Evolutionary conservation across 805 yeast genomes (phyloP), one percentile per base, ranked within the genome.

Genomic region (Teunomyces tritomae): DNA sequence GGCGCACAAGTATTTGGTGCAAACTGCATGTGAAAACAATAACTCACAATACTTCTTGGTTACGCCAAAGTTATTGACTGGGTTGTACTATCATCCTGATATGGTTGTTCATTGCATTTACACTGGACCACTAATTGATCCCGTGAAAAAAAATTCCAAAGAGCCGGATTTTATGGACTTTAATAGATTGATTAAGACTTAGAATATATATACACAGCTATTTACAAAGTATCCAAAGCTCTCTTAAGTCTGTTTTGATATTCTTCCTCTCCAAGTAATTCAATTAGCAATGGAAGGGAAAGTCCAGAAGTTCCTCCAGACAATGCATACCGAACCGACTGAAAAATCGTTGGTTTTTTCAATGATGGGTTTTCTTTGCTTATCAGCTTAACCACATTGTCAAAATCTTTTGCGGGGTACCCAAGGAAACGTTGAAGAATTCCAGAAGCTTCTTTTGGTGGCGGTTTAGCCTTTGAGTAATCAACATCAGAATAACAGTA

Each of bases 31-130:
- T 61, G 52, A 55, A 34, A 59, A 58, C 6, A 78, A 50, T 56
- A 76, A 52, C 64, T 82, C 95, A 2, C 99, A 94, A 61, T 92
- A 90, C 62, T 90, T 94, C 61, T 73, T 94, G 61, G 88, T 94
- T 35, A 94, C 98, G 0, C 99, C 99, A 0, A 94, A 94, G 65
- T 72, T 92, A 49, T 71, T 92, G 51, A 84, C 94, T 0, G 84
- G 85, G 37, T 70, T 94, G 43, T 80, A 82, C 56, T 90, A 89
- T 61, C 87, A 87, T 54, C 80, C 80, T 13, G 80, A 80, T 49
- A 89, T 92, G 96, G 79, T 83, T 50, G 80, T 92, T 3, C 95
- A 88, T 63, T 88, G 96, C 70, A 90, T 92, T 37, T 72, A 64
- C 44, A 70, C 76, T 1, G 76, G 76, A 3, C 70, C 72, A 4